These are phyloP conservation scores for Apiosordaria backusii DNA, from an alignment of 495 filamentous ascomycete species.

Conservation along the genomic window DNA sequence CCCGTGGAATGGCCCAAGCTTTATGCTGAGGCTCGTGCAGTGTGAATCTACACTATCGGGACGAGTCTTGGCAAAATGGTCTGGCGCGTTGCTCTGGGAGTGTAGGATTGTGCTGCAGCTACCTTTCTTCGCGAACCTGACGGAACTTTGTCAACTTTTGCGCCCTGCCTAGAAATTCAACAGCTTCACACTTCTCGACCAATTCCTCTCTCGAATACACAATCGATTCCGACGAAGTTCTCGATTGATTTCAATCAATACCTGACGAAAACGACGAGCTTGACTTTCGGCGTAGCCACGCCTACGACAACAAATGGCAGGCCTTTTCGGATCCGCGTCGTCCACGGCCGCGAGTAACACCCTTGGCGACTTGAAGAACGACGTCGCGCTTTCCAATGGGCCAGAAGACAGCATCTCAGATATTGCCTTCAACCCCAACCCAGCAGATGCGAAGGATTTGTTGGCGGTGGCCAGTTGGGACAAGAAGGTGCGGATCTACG, in stretches of 20 bases:
- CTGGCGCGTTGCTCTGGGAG: background rate
- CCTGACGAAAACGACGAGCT: background rate
- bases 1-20: slow-evolving; percentile 5
- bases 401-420: slow-evolving; percentile 85
- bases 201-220: background rate
- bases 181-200: background rate
- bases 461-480: slow-evolving; percentile 88
- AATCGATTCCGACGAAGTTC: background rate
- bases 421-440: slow-evolving; percentile 65
- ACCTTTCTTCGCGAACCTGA: background rate
- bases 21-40: background rate
- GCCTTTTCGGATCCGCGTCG: slow-evolving; percentile 59
- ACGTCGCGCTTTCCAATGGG: slow-evolving; percentile 69
- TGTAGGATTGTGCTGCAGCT: background rate
- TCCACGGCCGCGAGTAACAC: slow-evolving; percentile 60
- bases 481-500: slow-evolving; percentile 86
- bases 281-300: background rate
- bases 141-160: background rate
- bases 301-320: slow-evolving; percentile 47
- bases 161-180: background rate
- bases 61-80: background rate
- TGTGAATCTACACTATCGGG: background rate
- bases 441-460: slow-evolving; percentile 56
- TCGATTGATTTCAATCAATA: background rate
- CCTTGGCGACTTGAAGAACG: slow-evolving; percentile 85